Evolutionary conservation across 108 stramenopile genomes (phyloP), one percentile per base, ranked within the genome.

Genomic region (Fistulifera solaris): DNA sequence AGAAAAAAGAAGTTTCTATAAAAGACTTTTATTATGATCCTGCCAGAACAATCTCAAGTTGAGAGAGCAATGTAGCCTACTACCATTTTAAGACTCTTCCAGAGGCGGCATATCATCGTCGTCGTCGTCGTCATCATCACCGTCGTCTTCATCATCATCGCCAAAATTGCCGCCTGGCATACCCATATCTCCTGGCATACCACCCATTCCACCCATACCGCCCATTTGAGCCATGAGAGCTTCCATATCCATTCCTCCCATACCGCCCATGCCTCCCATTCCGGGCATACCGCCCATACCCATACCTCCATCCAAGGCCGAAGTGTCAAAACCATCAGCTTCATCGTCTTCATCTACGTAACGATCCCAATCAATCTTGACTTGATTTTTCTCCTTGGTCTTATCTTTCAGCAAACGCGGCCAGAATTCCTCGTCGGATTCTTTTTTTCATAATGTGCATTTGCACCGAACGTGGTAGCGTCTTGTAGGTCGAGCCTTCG

Each of bases 271-370:
- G 0, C 74, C 77, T 14, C 65, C 65, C 48, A 48, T 59, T 27
- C 58, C 58, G 4, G 21, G 23, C 75, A 77, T 80, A 0, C 83
- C 87, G 13, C 75, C 78, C 81, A 87, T 85, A 13, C 79, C 75
- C 65, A 73, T 67, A 31, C 89, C 91, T 48, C 94, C 94, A 39
- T 90, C 85, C 43, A 96, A 69, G 44, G 79, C 81, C 51, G 60
- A 66, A 57, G 66, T 86, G 58, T 90, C 84, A 66, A 92, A 81
- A 56, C 86, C 71, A 44, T 73, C 89, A 23, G 77, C 83, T 38
- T 89, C 87, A 53, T 94, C 95, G 61, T 96, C 95, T 68, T 96
- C 95, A 65, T 96, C 95, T 3, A 94, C 95, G 56, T 88, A 96
- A 43, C 88, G 79, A 77, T 94, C 85, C 95, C 95, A 96, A 62